Base-by-base conservation (phyloP, 106 monocot species). In the Dendrobium officinale region DNA sequence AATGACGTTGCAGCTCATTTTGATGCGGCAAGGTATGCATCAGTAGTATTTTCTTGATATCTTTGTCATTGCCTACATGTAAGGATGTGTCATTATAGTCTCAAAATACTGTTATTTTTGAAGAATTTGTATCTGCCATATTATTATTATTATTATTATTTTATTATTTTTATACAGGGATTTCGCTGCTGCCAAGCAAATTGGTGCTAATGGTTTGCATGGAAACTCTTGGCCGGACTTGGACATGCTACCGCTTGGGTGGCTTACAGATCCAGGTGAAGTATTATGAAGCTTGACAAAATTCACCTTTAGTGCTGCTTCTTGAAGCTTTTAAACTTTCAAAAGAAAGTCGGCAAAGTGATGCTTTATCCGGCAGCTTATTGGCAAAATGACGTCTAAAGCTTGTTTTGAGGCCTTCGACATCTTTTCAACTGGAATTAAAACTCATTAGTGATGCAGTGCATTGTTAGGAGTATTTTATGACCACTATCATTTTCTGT, bases 231-330 rank as follows among this genome's bases (percentile, higher is more conserved):
- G 97, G 94, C 97, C 97, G 51, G 97, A 98, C 79, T 84, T 98
- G 73, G 97, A 98, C 85, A 98, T 98, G 97, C 89, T 98, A 48
- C 97, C 97, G 77, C 88, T 98, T 85, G 97, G 97, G n/a, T 92
- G 87, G 92, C 86, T 98, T 79, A 92, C 97, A 73, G 86, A 98
- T 85, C 88, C 94, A 81, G 83, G 97, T 92, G 85, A 73, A 37
- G 72, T 42, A 44, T 77, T 40, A 20, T 43, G 13, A 51, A 74
- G 55, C 29, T 42, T 54, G 81, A 75, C 72, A 33, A 20, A 64
- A 58, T 58, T 58, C 58, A 58, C 58, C 11, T 40, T 44, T 78
- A 33, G 16, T 29, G 40, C 61, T 58, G 17, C 58, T 58, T 58
- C 20, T n/a, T 58, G 58, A 20, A 58, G 5, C 16, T 19, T 58